Evolutionary conservation across 257 asterid species (phyloP).

Genomic region (Ligustrum vulgare): DNA sequence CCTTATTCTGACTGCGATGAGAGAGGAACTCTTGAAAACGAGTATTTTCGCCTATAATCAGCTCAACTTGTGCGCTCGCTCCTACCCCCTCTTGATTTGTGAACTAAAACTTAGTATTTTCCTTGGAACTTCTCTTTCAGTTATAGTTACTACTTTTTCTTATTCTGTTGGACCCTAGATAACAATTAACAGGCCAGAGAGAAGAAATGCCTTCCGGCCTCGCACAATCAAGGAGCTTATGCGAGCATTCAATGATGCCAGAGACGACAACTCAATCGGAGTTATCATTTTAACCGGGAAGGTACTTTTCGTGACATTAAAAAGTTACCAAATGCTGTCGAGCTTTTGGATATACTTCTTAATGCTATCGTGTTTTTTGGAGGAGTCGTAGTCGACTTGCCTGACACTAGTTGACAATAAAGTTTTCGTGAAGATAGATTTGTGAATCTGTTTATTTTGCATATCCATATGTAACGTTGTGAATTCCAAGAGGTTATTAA

Average conservation of each 20-base stretch:
- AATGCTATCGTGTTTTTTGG: neutral
- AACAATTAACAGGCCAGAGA: conserved; percentile 90
- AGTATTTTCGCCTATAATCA: no score
- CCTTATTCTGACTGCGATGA: no score
- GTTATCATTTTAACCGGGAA: conserved; percentile 91
- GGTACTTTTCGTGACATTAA: conserved; percentile 37
- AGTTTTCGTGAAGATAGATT: neutral
- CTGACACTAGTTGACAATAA: no score
- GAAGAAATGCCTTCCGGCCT: conserved; percentile 91
- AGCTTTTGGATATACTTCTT: neutral
- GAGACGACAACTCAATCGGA: conserved; percentile 81
- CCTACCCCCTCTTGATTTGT: no score
- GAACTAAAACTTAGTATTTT: neutral
- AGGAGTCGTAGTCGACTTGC: neutral
- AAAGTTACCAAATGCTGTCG: neutral
- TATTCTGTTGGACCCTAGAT: conserved; percentile 40
- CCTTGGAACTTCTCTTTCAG: neutral
- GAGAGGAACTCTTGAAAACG: no score
- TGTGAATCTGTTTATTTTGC: neutral
- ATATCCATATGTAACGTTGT: neutral
- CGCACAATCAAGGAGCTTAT: conserved; percentile 87
- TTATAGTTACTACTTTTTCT: neutral
- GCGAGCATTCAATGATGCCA: conserved; percentile 85
- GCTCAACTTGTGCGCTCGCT: no score
- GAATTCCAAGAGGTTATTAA: neutral